Evolutionary conservation across 352 stramenopile genomes (phyloP), one percentile per base, ranked within the genome.

Genomic region (Globisporangium irregulare): DNA sequence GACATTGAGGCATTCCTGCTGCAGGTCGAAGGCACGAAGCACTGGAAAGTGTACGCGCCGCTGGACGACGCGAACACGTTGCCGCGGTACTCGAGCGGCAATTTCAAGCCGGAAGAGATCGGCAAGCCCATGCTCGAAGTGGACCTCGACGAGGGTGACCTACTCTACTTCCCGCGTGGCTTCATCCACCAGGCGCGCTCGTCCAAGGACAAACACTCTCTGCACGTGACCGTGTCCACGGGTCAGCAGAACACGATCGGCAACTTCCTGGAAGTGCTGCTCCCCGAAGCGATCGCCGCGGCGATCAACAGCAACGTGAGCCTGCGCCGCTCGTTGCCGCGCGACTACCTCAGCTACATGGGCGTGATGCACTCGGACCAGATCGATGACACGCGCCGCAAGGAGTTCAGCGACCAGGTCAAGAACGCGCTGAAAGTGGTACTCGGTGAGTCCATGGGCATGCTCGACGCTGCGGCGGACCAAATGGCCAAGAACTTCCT

Each of bases 1-100:
- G 95, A 99, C 69, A 98, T 99, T 69, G 95, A 99, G 72, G 95
- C 94, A 0, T 99, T 99, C 72, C 81, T 98, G 68, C 68, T 99
- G 29, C 96, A 99, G 72, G 70, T 79, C 3, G 92, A 98, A 81
- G 97, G 95, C 43, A 89, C 71, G 22, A 99, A 98, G 73, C 79
- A 93, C 69, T 99, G 96, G 95, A 97, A 95, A 63, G 81, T 97
- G 46, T 97, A 97, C 66, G 59, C 80, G 48, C 86, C 85, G 10
- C 62, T 90, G 54, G 76, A 79, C 25, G 81, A 88, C 0, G 72
- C 69, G 12, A 69, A 78, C 22, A 89, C 83, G 59, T 72, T 96
- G 53, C 84, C 90, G 0, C 73, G 87, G 1, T 79, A 79, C 66
- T 81, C 84, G 32, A 94, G 85, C 71, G 82, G 79, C 34, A 93